phyloP scores from a whole-genome alignment of 2,329 filamentous ascomycete species.

The Cladosporium velox region DNA sequence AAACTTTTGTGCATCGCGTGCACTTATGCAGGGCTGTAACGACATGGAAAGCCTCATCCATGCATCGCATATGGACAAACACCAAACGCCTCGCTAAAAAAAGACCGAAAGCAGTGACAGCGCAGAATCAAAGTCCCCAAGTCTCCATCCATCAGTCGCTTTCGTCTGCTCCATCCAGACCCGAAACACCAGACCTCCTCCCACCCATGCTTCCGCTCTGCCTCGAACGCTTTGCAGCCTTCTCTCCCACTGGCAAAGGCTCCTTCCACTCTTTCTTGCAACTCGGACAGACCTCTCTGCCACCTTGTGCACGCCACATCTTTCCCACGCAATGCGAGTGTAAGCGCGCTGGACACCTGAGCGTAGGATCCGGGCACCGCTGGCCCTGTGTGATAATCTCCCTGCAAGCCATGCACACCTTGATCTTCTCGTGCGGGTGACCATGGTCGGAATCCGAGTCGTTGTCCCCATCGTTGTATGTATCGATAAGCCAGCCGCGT shows the following conservation, averaged over 20 bases:
- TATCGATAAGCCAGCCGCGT: slow-evolving; percentile 77
- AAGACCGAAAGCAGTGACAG: not conserved
- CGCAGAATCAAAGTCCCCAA: not conserved
- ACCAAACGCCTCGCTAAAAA: slow-evolving; percentile 27
- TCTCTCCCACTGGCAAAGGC: slow-evolving; percentile 56
- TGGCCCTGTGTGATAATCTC: slow-evolving; percentile 85
- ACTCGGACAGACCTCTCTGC: slow-evolving; percentile 63
- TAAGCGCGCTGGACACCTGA: slow-evolving; percentile 64
- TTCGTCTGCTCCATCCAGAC: slow-evolving; percentile 17
- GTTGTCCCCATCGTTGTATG: slow-evolving; percentile 76
- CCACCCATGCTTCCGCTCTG: slow-evolving; percentile 14
- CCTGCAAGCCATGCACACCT: slow-evolving; percentile 83
- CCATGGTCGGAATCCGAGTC: slow-evolving; percentile 48
- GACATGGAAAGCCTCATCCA: not conserved
- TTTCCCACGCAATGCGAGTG: slow-evolving; percentile 75
- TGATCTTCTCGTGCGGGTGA: slow-evolving; percentile 67
- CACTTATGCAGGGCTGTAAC: not conserved
- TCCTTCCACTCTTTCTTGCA: slow-evolving; percentile 56
- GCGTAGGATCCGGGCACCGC: slow-evolving; percentile 64
- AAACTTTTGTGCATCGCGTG: not conserved
- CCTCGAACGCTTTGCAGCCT: slow-evolving; percentile 38
- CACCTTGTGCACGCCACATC: slow-evolving; percentile 66
- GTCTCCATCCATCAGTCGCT: slow-evolving; percentile 20
- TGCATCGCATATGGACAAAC: slow-evolving; percentile 7
- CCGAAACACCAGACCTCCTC: slow-evolving; percentile 22